Conservation (phyloP, 768 basidiomycete species). For the Mycena venus region DNA sequence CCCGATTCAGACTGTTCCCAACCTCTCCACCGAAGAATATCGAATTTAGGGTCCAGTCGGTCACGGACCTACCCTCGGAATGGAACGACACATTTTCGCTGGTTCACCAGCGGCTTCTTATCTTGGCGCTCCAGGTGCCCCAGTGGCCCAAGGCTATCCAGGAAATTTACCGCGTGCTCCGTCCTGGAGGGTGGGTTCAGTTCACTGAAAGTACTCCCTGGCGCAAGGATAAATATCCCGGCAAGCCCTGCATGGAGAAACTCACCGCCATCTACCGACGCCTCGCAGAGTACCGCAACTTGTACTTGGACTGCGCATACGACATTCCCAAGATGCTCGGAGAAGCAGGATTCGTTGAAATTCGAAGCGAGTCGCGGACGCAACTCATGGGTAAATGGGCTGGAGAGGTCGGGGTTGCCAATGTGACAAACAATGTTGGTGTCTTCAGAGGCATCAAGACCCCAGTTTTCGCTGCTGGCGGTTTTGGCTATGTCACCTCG, state of each 20-base stretch:
- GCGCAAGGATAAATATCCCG: slow-evolving; percentile 13
- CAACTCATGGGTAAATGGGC: slow-evolving; percentile 17
- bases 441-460: slow-evolving; percentile 25
- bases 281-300: not conserved
- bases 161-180: slow-evolving; percentile 32
- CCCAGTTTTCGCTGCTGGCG: slow-evolving; percentile 19
- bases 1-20: slow-evolving; percentile 27
- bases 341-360: slow-evolving; percentile 29
- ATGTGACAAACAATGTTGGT: not conserved
- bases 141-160: slow-evolving; percentile 26
- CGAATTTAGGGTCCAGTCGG: slow-evolving; percentile 16
- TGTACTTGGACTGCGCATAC: slow-evolving; percentile 13
- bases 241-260: slow-evolving; percentile 19
- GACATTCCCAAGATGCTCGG: slow-evolving; percentile 29
- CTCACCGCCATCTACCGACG: not conserved
- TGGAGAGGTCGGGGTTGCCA: slow-evolving; percentile 17
- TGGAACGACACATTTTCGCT: slow-evolving; percentile 31
- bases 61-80: slow-evolving; percentile 12
- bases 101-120: slow-evolving; percentile 27
- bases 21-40: slow-evolving; percentile 5
- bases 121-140: slow-evolving; percentile 15
- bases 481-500: slow-evolving; percentile 21
- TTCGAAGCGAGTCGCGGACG: slow-evolving; percentile 19
- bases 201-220: slow-evolving; percentile 9
- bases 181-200: slow-evolving; percentile 31